Percentiles rank a stretch among this genome's conserved stretches.
Conservation (phyloP, 768 basidiomycete genomes). For the Agaricus subrufescens region DNA sequence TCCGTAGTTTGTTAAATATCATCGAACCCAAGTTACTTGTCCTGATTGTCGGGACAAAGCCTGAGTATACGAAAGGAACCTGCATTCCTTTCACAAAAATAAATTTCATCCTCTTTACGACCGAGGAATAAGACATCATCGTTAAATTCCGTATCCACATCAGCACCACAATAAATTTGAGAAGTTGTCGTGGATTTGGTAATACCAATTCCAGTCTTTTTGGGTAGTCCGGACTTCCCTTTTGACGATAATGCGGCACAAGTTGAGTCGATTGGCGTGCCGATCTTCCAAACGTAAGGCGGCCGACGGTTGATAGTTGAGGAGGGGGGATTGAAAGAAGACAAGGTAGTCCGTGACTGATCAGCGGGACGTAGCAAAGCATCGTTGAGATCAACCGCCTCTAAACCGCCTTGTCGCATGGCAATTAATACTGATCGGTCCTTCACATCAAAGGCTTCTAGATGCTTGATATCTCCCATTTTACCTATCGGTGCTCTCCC, state of each 20-base stretch:
- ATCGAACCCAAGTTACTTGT: constrained; percentile 6
- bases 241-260: constrained; percentile 30
- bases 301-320: constrained; percentile 63
- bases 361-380: constrained; percentile 78
- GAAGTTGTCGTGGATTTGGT: constrained; percentile 45
- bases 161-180: constrained; percentile 37
- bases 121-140: constrained; percentile 83
- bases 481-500: constrained; percentile 31
- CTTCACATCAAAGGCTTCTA: constrained; percentile 78
- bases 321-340: constrained; percentile 60
- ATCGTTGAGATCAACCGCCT: constrained; percentile 76
- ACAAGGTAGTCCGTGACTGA: constrained; percentile 67
- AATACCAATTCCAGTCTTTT: constrained; percentile 25
- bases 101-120: constrained; percentile 70
- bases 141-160: constrained; percentile 41
- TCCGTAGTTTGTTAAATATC: not conserved
- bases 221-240: constrained; percentile 22
- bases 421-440: constrained; percentile 78
- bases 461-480: constrained; percentile 78
- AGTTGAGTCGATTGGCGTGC: constrained; percentile 52
- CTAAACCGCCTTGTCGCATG: constrained; percentile 82
- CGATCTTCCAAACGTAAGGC: constrained; percentile 82
- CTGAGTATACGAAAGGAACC: constrained; percentile 73
- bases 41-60: constrained; percentile 43
- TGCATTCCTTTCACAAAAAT: constrained; percentile 74